Base-by-base conservation (phyloP, 2,329 filamentous ascomycete species). In the Pseudopyricularia cyperi region DNA sequence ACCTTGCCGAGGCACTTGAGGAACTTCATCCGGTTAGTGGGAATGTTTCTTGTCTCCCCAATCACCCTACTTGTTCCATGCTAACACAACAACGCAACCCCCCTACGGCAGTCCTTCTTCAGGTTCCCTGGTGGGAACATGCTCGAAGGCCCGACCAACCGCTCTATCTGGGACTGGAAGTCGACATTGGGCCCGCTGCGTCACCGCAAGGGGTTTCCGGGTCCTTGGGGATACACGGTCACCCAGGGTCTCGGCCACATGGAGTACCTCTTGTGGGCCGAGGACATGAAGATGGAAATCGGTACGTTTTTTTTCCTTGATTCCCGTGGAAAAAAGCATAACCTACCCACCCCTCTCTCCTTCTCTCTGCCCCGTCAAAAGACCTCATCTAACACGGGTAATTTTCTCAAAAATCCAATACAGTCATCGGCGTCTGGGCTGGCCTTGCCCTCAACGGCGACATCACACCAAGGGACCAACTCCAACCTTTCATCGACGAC, bases 91-190 rank as follows among this genome's bases (percentile, higher is more conserved):
- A 42, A 37, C 4, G 4, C 22, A 24, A 4, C 14, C 9, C 19
- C 22, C 24, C 22, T 14, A 2, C 11, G n/a, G 14, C 50, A 51
- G 50, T 72, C 71, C n/a, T 75, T 84, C 57, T 71, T 86, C 46
- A 74, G 83, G 15, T 76, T 84, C 53, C 82, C 82, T 0, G 83
- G 83, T 6, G 82, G 80, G 8, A 83, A 82, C 60, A 82, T 81
- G 67, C 64, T 83, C 2, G 73, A 76, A 59, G 73, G 73, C 0
- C 59, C 64, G 47, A 69, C 65, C 24, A 68, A 70, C 55, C 60
- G 59, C 42, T 68, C 65, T 3, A 70, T 63, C 58, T 76, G 73
- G 73, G 67, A 75, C 57, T 76, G 73, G 73, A 73, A 75, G 56
- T 64, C 77, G 51, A 74, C 74, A 0, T 65, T 81, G 30, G 76